Evolutionary conservation across 129 eudicot genomes (phyloP), one percentile per base, ranked within the genome.

Genomic region (Centrapalus pauciflorus): DNA sequence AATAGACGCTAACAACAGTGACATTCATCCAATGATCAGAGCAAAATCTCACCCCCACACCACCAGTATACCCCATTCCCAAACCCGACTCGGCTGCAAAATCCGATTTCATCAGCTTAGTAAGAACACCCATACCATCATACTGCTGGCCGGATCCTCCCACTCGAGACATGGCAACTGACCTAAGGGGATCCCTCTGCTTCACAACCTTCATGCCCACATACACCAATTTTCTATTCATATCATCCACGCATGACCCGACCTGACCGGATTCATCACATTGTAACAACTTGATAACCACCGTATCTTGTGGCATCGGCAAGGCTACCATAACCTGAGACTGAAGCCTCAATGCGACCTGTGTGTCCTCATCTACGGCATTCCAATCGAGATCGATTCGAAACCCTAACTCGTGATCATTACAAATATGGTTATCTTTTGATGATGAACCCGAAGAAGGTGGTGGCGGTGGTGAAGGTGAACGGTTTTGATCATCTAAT

Each of bases 261-360:
- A 20, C 14, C 25, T 17, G 13, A 68, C 16, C 59, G 37, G 13
- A 10, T 45, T 71, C 71, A 55, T 58, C 69, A 52, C 87, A 29
- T 37, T 81, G 73, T 14, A 6, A 66, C 66, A 88, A 55, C 14
- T 78, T 88, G 40, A 92, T 46, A 51, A 81, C 84, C 64, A 92
- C 96, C 21, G 71, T 69, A 28, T 92, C 98, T 32, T 85, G 95
- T 2, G 98, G 96, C 34, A 87, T 71, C 6, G 98, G 96, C 72
- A 87, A 55, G n/a, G 88, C 94, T 5, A 85, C 81, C 95, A 88
- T 92, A 1, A 85, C 86, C 85, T 92, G 93, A 17, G 98, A 92
- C 54, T 92, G 98, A 27, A 92, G 72, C 72, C 88, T 61, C 65
- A 92, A 66, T 12, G 95, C 96, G 1, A 85, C 84, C 73, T 92